Percentiles rank a stretch among this genome's conserved stretches.
Conservation (phyloP, 2,329 filamentous ascomycete species). For the Verticillium klebahnii region DNA sequence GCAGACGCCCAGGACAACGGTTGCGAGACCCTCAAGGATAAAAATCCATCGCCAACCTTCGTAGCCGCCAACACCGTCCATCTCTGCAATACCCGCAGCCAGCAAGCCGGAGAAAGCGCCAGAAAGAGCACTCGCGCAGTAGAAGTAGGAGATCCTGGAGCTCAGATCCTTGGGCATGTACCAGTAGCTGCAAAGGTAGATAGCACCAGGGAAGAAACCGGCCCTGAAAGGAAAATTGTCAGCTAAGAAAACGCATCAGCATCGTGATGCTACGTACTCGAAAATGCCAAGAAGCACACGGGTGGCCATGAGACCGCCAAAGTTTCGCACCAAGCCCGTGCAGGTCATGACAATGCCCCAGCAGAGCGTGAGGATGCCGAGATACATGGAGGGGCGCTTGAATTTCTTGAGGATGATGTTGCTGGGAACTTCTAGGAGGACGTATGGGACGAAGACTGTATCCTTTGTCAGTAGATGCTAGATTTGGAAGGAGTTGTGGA, state of each 20-base stretch:
- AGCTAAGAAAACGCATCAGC: neutral
- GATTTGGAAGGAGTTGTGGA: neutral
- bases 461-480: neutral
- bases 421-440: constrained; percentile 56
- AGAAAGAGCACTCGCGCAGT: constrained; percentile 15
- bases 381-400: constrained; percentile 54
- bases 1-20: constrained; percentile 26
- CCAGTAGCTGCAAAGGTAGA: constrained; percentile 21
- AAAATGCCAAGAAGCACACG: constrained; percentile 24
- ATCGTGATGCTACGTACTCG: constrained; percentile 8
- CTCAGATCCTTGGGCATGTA: constrained; percentile 20
- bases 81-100: constrained; percentile 15
- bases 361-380: constrained; percentile 58
- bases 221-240: constrained; percentile 14
- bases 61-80: constrained; percentile 12
- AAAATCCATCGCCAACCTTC: constrained; percentile 20
- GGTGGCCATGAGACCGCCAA: constrained; percentile 18
- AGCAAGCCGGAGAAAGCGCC: constrained; percentile 19
- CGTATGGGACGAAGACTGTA: constrained; percentile 36
- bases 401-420: constrained; percentile 62
- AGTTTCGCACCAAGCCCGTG: constrained; percentile 19
- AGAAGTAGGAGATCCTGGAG: constrained; percentile 19
- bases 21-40: constrained; percentile 24
- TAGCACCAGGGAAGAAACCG: constrained; percentile 21
- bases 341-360: constrained; percentile 23